phyloP scores from a whole-genome alignment of 768 basidiomycete species.

The Hortiboletus flavorubellus region DNA sequence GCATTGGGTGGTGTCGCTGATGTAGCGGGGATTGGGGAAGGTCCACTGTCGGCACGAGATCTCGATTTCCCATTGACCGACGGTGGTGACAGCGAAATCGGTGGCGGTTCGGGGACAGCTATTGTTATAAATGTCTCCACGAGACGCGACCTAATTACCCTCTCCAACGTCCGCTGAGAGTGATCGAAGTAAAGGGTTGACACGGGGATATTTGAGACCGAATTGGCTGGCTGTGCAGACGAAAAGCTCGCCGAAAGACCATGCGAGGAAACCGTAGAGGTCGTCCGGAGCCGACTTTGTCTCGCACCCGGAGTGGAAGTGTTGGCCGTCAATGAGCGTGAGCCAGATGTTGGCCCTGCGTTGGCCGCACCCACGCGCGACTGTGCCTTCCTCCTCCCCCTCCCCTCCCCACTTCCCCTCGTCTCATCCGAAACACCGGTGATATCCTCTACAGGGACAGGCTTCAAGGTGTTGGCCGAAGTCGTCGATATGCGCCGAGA shows the following conservation, averaged over 20 bases:
- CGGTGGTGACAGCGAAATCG: conserved; percentile 26
- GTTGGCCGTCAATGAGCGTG: conserved; percentile 15
- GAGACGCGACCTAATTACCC: conserved; percentile 64
- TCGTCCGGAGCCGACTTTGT: conserved; percentile 44
- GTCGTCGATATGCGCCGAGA: conserved; percentile 57
- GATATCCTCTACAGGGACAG: conserved; percentile 45
- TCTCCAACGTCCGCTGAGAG: conserved; percentile 68
- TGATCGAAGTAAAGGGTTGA: conserved; percentile 48
- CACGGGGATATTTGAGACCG: conserved; percentile 19
- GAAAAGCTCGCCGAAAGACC: conserved; percentile 7
- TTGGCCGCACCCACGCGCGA: conserved; percentile 39
- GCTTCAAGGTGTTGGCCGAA: conserved; percentile 50
- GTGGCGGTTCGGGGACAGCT: conserved; percentile 35
- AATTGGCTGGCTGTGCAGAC: conserved; percentile 1
- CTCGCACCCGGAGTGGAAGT: conserved; percentile 33
- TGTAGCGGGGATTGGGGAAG: conserved; percentile 8
- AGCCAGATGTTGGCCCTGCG: conserved; percentile 5
- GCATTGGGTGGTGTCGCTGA: not conserved
- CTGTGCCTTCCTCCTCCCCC: conserved; percentile 43
- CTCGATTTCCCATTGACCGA: conserved; percentile 21
- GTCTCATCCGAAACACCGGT: conserved; percentile 24
- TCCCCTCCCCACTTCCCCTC: conserved; percentile 26
- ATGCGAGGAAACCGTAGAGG: conserved; percentile 49
- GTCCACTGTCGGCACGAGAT: conserved; percentile 27
- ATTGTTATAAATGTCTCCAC: conserved; percentile 76